These are phyloP conservation scores for Castanospermum australe DNA, from an alignment of 306 rosid genomes.

Conservation along the genomic window DNA sequence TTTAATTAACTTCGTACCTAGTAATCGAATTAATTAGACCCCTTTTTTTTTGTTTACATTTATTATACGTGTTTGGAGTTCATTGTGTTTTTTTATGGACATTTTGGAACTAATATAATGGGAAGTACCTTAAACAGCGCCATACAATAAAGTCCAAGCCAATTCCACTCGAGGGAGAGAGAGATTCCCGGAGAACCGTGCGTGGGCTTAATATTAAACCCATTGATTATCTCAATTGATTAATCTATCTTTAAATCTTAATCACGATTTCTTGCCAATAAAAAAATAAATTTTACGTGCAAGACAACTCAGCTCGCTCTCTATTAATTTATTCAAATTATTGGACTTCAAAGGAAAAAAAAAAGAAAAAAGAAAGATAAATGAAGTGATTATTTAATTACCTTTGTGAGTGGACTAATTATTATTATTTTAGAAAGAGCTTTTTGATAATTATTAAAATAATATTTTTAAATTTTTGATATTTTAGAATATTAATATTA, in stretches of 20 bases:
- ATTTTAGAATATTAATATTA: not conserved
- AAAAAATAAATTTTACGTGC: slow-evolving; percentile 46
- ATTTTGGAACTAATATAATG: not conserved
- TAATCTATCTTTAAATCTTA: slow-evolving; percentile 43
- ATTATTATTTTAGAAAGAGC: not conserved
- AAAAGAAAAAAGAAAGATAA: not conserved
- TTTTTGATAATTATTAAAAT: slow-evolving; percentile 3
- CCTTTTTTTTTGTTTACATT: not conserved
- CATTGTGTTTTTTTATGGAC: not conserved
- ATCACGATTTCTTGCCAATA: slow-evolving; percentile 45
- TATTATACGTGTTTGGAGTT: not conserved
- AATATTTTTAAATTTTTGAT: not conserved
- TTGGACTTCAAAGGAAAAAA: not conserved
- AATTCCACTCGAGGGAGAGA: slow-evolving; percentile 48
- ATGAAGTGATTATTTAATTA: not conserved
- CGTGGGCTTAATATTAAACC: slow-evolving; percentile 73
- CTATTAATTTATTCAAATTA: slow-evolving; percentile 6
- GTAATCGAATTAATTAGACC: slow-evolving; percentile 4
- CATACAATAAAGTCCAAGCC: slow-evolving; percentile 35
- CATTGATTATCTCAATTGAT: slow-evolving; percentile 13
- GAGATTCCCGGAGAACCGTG: slow-evolving; percentile 93
- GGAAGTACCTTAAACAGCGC: slow-evolving; percentile 24
- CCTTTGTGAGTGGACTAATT: not conserved
- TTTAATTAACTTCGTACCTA: not conserved
- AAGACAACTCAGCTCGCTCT: slow-evolving; percentile 52